Percentiles rank a stretch among this genome's conserved stretches.
Evolutionary conservation across 2,329 filamentous ascomycete genomes (phyloP).

Genomic region (Microdochium trichocladiopsis): DNA sequence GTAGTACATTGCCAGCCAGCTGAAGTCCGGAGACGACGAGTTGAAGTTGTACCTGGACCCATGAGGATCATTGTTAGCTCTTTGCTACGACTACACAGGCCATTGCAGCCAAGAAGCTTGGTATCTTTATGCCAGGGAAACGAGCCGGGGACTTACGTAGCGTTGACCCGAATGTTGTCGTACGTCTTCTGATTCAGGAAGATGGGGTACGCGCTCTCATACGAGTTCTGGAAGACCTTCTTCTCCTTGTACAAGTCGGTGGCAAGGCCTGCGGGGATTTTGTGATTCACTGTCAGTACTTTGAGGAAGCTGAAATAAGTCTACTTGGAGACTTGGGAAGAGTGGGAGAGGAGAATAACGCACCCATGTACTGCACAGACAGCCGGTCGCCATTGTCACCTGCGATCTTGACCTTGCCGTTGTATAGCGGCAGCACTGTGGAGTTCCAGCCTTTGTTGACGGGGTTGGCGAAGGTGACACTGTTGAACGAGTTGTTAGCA

Average conservation of each 20-base stretch:
- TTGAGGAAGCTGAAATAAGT: no score
- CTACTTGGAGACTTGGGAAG: no score
- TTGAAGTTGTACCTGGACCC: conserved; percentile 1
- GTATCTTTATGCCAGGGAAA: no score
- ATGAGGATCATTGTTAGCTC: no score
- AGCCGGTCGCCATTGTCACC: conserved; percentile 31
- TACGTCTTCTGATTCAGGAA: neutral
- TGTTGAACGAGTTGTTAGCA: no score
- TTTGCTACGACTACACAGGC: no score
- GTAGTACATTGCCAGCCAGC: neutral
- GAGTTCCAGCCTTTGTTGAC: conserved; percentile 9
- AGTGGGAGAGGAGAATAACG: neutral
- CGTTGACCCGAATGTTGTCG: neutral
- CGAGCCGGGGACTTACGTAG: no score
- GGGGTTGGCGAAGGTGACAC: conserved; percentile 17
- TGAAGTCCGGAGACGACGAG: neutral
- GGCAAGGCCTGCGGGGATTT: neutral
- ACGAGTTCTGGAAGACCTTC: neutral
- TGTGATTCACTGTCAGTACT: neutral
- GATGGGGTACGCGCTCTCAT: no score
- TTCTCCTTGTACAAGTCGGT: neutral
- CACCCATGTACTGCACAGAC: conserved; percentile 30
- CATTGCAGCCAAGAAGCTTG: no score
- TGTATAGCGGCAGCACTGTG: conserved; percentile 31
- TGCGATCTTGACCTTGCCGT: conserved; percentile 33